Conservation (phyloP, 139 green algal species). For the Bryopsis sp. region DNA sequence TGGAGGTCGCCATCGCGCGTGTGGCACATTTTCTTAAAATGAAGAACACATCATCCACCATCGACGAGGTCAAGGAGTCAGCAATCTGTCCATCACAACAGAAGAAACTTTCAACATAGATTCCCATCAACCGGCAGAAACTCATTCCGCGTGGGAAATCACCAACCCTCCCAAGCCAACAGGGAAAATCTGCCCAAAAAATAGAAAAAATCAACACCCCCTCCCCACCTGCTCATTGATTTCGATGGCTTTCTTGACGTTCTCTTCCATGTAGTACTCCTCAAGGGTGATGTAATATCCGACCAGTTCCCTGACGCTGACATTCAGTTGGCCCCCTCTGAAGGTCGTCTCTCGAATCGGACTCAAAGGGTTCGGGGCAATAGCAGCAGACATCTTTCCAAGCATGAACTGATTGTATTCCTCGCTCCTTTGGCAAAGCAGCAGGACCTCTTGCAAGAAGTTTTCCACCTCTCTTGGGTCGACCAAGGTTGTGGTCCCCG, state of each 20-base stretch:
- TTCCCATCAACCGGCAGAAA: no score
- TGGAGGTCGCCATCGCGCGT: slow-evolving; percentile 56
- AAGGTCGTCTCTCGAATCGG: slow-evolving; percentile 24
- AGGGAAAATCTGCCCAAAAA: not conserved
- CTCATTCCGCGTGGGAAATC: not conserved
- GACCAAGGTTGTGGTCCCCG: not conserved
- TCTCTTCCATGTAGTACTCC: slow-evolving; percentile 88
- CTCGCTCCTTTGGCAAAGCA: slow-evolving; percentile 68
- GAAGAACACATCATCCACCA: slow-evolving; percentile 96
- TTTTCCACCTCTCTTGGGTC: slow-evolving; percentile 46
- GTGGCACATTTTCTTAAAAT: slow-evolving; percentile 74
- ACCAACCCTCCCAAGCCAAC: not conserved
- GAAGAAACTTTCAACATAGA: no score
- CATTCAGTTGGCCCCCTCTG: slow-evolving; percentile 48
- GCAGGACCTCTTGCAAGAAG: slow-evolving; percentile 69
- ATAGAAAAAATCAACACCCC: not conserved
- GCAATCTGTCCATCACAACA: slow-evolving; percentile 29
- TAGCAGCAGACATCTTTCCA: slow-evolving; percentile 43
- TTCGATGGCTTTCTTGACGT: slow-evolving; percentile 70
- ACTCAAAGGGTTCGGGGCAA: slow-evolving; percentile 23
- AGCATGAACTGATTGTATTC: slow-evolving; percentile 89
- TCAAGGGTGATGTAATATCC: slow-evolving; percentile 82
- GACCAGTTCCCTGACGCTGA: slow-evolving; percentile 66
- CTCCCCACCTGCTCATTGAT: slow-evolving; percentile 67
- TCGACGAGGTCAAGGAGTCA: slow-evolving; percentile 57